Base-by-base conservation (phyloP, 2,329 filamentous ascomycete genomes). In the Zasmidium citrigriseum region DNA sequence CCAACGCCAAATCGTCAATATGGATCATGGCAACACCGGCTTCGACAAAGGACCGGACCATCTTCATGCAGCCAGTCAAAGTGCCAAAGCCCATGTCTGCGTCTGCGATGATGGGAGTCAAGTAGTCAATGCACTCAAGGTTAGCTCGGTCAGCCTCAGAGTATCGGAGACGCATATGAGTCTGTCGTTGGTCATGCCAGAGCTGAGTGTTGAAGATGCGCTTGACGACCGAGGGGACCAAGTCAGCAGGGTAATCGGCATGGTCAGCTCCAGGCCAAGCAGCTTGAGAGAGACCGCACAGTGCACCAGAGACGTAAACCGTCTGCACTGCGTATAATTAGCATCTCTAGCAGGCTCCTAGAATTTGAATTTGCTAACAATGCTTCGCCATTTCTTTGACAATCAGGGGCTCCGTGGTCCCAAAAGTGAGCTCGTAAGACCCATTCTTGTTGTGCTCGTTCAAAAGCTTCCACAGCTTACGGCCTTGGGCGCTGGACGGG, bases 21-120 rank as follows among this genome's bases (percentile, higher is more conserved):
- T 60, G 50, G 29, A 60, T 60, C 54, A 57, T 60, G 20, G 58
- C 54, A 2, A 60, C 58, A 21, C 50, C 54, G 16, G 58, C 45
- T 27, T 60, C 50, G 34, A 60, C 54, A 22, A 57, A 57, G 4
- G 49, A 57, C 16, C 54, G 49, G 9, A 50, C 54, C 54, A 57
- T 51, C 46, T 60, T 54, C 58, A 58, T 53, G 45, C 55, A 58
- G 24, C 55, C 55, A 24, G 49, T 58, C 18, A 58, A 45, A 21
- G 55, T 58, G 1, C 55, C 55, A 18, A 58, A 58, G 1, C 55
- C 55, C 55, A 58, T 58, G 21, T 58, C 55, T 7, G 55, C 55
- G 45, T 58, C 55, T 25, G 55, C 55, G 14, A 58, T 22, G 23
- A 58, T 58, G 21, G 55, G 55, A 16, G 52, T 44, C 55, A 58